Percentiles rank a stretch among this genome's conserved stretches.
phyloP scores from a whole-genome alignment of 306 rosid species.

The Abrus precatorius region DNA sequence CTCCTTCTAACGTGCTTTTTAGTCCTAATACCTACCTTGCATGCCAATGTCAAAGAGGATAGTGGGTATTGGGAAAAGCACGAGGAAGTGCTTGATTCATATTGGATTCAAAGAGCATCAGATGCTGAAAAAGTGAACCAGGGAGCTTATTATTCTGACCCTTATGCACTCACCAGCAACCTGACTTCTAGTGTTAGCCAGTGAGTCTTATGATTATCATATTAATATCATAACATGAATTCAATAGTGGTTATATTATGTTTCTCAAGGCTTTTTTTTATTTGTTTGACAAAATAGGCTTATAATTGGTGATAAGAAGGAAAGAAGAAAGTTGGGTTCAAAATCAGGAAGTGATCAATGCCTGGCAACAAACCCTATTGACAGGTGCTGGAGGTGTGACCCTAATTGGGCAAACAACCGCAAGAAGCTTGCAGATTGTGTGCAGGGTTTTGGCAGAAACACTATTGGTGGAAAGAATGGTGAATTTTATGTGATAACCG shows the following conservation, averaged over 20 bases:
- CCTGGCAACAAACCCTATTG: constrained; percentile 80
- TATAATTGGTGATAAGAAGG: constrained; percentile 1
- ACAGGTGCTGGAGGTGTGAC: constrained; percentile 90
- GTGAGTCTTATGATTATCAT: constrained; percentile 50
- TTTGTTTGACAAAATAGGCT: constrained; percentile 48
- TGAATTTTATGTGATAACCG: constrained; percentile 60
- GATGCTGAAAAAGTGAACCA: constrained; percentile 46
- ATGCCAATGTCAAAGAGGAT: constrained; percentile 51
- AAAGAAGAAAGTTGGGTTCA: constrained; percentile 55
- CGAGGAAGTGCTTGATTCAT: neutral
- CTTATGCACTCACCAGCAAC: constrained; percentile 54
- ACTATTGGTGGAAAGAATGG: constrained; percentile 82
- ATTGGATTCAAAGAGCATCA: constrained; percentile 61
- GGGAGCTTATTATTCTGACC: constrained; percentile 51
- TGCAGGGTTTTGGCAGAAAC: constrained; percentile 70
- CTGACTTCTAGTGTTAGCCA: constrained; percentile 48
- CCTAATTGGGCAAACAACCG: constrained; percentile 72
- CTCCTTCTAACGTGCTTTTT: constrained; percentile 29
- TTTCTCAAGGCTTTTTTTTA: neutral
- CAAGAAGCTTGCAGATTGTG: constrained; percentile 71
- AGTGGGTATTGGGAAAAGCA: neutral
- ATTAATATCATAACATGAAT: neutral
- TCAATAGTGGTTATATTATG: too few relatives aligned
- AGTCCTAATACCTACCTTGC: constrained; percentile 43
- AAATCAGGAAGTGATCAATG: constrained; percentile 38